Percentiles rank a stretch among this genome's conserved stretches.
These are phyloP conservation scores for Claviceps monticola DNA, from an alignment of 2,329 filamentous ascomycete genomes.

Conservation along the genomic window DNA sequence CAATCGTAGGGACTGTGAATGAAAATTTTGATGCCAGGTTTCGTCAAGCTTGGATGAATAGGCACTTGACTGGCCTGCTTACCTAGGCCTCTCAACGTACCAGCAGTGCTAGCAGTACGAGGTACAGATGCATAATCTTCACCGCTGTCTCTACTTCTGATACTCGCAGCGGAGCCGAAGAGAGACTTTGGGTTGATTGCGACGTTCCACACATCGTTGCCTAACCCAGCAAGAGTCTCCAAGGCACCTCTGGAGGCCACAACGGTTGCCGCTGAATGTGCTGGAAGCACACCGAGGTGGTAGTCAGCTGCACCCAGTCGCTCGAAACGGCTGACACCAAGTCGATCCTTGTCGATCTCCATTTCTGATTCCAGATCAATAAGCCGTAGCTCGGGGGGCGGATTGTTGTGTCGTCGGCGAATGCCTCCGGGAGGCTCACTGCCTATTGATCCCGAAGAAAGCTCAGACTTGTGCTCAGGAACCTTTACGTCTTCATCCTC, in stretches of 20 bases:
- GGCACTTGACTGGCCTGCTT: conserved; percentile 16
- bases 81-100: conserved; percentile 14
- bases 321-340: conserved; percentile 78
- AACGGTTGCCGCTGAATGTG: conserved; percentile 50
- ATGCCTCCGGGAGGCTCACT: conserved; percentile 52
- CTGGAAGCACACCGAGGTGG: conserved; percentile 72
- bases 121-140: conserved; percentile 40
- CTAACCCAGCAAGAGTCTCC: conserved; percentile 58
- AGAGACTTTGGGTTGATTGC: conserved; percentile 77
- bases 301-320: conserved; percentile 81
- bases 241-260: conserved; percentile 56
- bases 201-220: conserved; percentile 76
- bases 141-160: conserved; percentile 46
- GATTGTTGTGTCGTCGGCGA: conserved; percentile 60
- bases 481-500: conserved; percentile 29
- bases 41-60: conserved; percentile 40
- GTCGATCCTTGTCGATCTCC: conserved; percentile 73
- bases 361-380: conserved; percentile 81
- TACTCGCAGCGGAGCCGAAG: conserved; percentile 75
- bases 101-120: conserved; percentile 23
- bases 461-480: conserved; percentile 24
- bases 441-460: conserved; percentile 33
- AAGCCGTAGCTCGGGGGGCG: conserved; percentile 77
- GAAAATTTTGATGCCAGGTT: conserved; percentile 60
- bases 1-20: conserved; percentile 96